phyloP scores from a whole-genome alignment of 2,329 filamentous ascomycete species.

The Cadophora malorum region DNA sequence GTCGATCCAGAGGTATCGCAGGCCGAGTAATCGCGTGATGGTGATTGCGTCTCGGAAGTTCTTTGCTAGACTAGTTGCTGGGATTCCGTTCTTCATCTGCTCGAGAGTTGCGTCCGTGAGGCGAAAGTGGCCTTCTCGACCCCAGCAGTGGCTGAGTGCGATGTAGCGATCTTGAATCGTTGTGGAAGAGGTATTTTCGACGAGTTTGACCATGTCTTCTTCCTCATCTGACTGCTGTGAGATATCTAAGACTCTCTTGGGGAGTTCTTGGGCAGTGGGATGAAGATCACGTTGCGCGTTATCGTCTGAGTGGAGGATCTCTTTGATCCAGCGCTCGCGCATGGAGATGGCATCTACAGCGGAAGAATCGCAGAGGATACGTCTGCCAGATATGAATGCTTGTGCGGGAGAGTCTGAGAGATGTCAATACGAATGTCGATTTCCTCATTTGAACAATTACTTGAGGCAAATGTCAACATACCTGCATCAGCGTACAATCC shows the following conservation, averaged over 20 bases:
- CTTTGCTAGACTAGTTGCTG: conserved; percentile 7
- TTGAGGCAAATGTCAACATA: not conserved
- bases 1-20: conserved; percentile 19
- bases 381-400: not conserved
- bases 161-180: conserved; percentile 6
- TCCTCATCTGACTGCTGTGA: not conserved
- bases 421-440: not conserved
- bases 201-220: not conserved
- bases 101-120: conserved; percentile 4
- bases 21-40: not conserved
- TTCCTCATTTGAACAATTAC: not conserved
- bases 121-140: not conserved
- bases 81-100: not conserved
- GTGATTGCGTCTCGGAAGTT: conserved; percentile 19
- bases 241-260: conserved; percentile 15
- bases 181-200: not conserved
- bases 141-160: conserved; percentile 19
- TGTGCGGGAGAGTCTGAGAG: not conserved
- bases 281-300: not conserved
- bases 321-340: conserved; percentile 14
- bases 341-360: conserved; percentile 4
- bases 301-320: conserved; percentile 7
- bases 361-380: conserved; percentile 6
- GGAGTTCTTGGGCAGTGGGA: not conserved
- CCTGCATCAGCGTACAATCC: conserved; percentile 12